Percentiles rank a stretch among this genome's conserved stretches.
Conservation (phyloP, 2,329 filamentous ascomycete genomes). For the Lachnellula hyalina region DNA sequence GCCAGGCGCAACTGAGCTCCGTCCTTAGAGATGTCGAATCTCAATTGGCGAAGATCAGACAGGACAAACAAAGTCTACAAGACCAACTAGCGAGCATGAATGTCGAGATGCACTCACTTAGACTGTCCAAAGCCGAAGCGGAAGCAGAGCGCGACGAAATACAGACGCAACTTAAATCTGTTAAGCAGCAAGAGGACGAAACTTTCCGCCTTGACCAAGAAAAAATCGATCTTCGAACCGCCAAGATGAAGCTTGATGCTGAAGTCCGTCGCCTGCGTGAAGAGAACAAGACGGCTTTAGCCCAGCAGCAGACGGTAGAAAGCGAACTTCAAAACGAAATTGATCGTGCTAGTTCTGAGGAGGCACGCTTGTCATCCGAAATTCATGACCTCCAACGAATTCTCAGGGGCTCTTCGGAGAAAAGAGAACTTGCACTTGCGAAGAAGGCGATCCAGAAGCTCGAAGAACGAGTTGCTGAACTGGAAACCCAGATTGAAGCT, state of each 20-base stretch:
- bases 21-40: conserved; percentile 54
- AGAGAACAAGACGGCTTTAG: conserved; percentile 53
- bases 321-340: conserved; percentile 61
- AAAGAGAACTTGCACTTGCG: conserved; percentile 42
- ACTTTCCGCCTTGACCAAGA: conserved; percentile 61
- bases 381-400: conserved; percentile 47
- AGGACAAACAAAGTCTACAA: conserved; percentile 59
- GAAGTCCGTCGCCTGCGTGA: conserved; percentile 61
- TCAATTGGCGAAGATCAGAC: conserved; percentile 50
- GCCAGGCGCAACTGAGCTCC: conserved; percentile 48
- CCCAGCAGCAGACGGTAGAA: conserved; percentile 56
- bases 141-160: conserved; percentile 64
- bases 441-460: conserved; percentile 60
- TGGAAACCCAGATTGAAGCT: conserved; percentile 36
- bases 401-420: conserved; percentile 30
- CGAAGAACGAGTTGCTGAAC: conserved; percentile 48
- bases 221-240: conserved; percentile 60
- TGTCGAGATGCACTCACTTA: conserved; percentile 54
- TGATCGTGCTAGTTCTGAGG: conserved; percentile 60
- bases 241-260: conserved; percentile 62
- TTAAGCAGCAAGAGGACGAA: conserved; percentile 52
- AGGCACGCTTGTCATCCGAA: conserved; percentile 54
- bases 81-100: conserved; percentile 56
- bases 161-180: conserved; percentile 52
- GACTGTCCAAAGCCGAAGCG: conserved; percentile 49